Evolutionary conservation across 148 eudicot genomes (phyloP), one percentile per base, ranked within the genome.

Genomic region (Fallopia convolvulus): DNA sequence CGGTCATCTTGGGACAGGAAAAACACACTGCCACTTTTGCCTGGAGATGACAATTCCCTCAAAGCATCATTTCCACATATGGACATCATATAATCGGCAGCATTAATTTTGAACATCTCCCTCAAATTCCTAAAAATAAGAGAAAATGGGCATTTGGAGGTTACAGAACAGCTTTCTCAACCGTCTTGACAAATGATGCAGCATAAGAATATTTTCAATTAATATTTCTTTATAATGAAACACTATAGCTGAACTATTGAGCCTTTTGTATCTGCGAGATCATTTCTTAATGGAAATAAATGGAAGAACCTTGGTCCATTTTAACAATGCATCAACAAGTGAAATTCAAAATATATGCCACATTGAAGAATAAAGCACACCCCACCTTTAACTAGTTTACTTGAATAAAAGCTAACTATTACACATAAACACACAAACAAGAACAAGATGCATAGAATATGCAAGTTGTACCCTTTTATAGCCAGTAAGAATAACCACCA

Each of bases 61-160:
- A 95, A 86, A 50, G 97, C 91, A 83, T 93, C 99, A 85, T 91
- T 95, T 77, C 99, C 99, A 83, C 99, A 95, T 60, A 95, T 91
- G 56, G 99, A 92, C 89, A 95, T 91, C 99, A 95, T 95, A 85
- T 95, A 95, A 79, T 93, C 97, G 52, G 97, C 99, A 85, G 97
- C 90, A 86, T 95, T 97, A 81, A 95, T 93, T 85, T 87, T 90
- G 87, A 95, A 95, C 93, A 95, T 87, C 83, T 95, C 98, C 82
- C 99, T 93, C 84, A 95, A 83, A 78, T 91, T 89, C 87, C 99
- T 49, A 70, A 61, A 61, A 73, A 15, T n/a, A 52, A 52, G 58
- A 52, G 58, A 14, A 52, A 52, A 21, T 15, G 58, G 3, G 20
- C 7, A 15, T 52, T n/a, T 15, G 20, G 17, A 21, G 23, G 14